A percentile compares a stretch with the other conserved stretches of the same genome.
Conservation (phyloP, 208 protist species). For the Leishmania tarentolae region DNA sequence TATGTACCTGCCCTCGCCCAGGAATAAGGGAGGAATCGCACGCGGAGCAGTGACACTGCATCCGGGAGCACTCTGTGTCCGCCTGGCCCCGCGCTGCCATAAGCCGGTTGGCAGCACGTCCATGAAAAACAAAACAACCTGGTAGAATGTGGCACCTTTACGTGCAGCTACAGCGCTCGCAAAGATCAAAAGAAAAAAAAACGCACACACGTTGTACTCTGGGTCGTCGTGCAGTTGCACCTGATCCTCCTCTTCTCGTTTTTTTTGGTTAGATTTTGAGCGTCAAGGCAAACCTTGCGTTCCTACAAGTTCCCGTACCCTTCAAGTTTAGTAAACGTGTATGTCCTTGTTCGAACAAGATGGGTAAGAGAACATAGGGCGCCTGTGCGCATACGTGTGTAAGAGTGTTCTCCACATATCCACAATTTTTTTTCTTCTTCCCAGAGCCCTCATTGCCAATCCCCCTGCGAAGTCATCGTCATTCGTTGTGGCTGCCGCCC, state of each 20-base stretch:
- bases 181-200: background rate
- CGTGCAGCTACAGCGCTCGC: background rate
- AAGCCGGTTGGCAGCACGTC: too few relatives aligned
- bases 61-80: background rate
- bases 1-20: background rate
- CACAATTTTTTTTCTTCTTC: background rate
- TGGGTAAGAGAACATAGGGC: background rate
- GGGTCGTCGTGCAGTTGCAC: background rate
- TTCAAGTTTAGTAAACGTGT: background rate
- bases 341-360: background rate
- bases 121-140: background rate
- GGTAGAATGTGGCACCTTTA: background rate
- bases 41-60: background rate
- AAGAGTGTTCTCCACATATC: background rate
- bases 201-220: background rate
- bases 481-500: background rate
- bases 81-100: background rate
- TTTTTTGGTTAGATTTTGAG: background rate
- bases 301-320: background rate
- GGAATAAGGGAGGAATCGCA: background rate
- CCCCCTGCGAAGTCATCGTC: background rate
- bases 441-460: background rate
- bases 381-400: background rate
- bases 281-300: background rate
- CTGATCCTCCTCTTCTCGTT: background rate